phyloP scores from a whole-genome alignment of 208 protist species.

The Trypanosoma lewisi region DNA sequence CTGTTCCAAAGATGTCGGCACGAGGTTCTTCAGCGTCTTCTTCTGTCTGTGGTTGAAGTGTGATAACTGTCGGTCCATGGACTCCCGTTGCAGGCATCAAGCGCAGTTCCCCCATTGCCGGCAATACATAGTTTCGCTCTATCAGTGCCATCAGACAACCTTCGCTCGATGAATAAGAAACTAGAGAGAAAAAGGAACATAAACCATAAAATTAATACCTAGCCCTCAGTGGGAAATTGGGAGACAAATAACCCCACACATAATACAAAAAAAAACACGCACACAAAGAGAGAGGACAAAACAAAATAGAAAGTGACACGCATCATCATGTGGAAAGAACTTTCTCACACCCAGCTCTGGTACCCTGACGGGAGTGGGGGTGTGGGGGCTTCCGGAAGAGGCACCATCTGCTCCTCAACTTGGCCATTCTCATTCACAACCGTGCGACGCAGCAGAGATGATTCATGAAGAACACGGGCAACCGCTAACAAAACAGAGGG shows the following conservation, averaged over 20 bases:
- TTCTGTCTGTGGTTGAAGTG: conserved; percentile 24
- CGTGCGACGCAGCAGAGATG: conserved; percentile 42
- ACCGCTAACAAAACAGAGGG: conserved; percentile 60
- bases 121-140: conserved; percentile 41
- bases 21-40: conserved; percentile 27
- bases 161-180: neutral
- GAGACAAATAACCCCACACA: no score
- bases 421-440: conserved; percentile 33
- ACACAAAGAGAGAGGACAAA: neutral
- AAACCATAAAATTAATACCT: neutral
- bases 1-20: conserved; percentile 57
- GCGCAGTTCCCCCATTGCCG: conserved; percentile 56
- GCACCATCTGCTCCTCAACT: conserved; percentile 46
- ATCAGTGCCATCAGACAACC: conserved; percentile 21
- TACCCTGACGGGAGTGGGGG: conserved; percentile 59
- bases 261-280: neutral
- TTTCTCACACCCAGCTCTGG: conserved; percentile 47
- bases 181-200: conserved; percentile 5
- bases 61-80: conserved; percentile 26
- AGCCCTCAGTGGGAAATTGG: neutral
- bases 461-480: conserved; percentile 68
- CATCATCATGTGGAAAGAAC: conserved; percentile 13
- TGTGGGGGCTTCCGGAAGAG: conserved; percentile 39
- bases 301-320: neutral
- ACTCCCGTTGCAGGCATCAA: conserved; percentile 27